Evolutionary conservation across 805 yeast genomes (phyloP).

Genomic region (Candida odintsovae): DNA sequence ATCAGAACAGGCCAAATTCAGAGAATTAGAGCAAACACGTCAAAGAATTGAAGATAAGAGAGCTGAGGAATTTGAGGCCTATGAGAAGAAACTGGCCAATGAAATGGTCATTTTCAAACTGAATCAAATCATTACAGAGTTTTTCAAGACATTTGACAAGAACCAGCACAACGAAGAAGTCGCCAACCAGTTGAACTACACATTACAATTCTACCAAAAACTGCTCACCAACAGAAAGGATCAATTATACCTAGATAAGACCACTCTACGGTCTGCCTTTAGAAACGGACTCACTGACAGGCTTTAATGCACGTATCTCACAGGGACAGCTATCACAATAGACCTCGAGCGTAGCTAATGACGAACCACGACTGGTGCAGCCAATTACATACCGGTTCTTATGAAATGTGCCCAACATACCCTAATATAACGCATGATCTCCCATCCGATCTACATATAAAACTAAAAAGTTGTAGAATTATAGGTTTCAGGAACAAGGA

Average conservation of each 20-base stretch:
- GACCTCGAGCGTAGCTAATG: background rate
- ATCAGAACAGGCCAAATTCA: conserved; percentile 2
- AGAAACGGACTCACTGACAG: background rate
- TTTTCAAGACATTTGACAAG: conserved; percentile 5
- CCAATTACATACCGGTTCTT: too few relatives aligned
- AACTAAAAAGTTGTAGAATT: too few relatives aligned
- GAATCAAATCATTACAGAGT: conserved; percentile 6
- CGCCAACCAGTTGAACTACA: background rate
- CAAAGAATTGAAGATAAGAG: conserved; percentile 4
- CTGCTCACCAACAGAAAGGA: background rate
- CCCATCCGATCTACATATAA: too few relatives aligned
- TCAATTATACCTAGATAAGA: background rate
- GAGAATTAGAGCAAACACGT: conserved; percentile 1
- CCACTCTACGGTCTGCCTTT: background rate
- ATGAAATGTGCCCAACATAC: too few relatives aligned
- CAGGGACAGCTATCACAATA: background rate
- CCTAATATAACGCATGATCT: too few relatives aligned
- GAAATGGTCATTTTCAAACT: conserved; percentile 10
- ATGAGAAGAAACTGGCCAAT: conserved; percentile 6
- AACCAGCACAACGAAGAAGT: conserved; percentile 2
- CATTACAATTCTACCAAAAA: background rate
- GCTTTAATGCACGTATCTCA: too few relatives aligned
- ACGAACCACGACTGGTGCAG: background rate
- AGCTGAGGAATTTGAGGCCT: conserved; percentile 10
- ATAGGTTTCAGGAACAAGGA: too few relatives aligned